A percentile compares a stretch with the other conserved stretches of the same genome.
Conservation (phyloP, 257 asterid genomes). For the Jasminum sambac region DNA sequence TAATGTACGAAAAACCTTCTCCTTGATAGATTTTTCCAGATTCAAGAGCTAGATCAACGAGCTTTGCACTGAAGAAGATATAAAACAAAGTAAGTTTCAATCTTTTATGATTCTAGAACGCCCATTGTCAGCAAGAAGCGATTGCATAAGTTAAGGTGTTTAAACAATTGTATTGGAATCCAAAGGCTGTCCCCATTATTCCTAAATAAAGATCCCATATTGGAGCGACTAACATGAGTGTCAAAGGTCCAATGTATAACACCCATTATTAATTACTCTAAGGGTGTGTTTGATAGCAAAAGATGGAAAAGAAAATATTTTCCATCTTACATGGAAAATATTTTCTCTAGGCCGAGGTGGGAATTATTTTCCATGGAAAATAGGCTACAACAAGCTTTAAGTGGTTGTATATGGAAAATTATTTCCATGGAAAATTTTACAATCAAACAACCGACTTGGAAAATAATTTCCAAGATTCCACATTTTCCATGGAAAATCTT, state of each 20-base stretch:
- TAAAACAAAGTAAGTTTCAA: constrained; percentile 3
- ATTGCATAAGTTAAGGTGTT: not conserved
- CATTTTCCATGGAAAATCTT: too few species aligned
- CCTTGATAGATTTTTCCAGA: constrained; percentile 80
- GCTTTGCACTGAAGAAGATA: constrained; percentile 64
- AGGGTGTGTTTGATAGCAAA: too few species aligned
- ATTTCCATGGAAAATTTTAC: too few species aligned
- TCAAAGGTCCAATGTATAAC: not conserved
- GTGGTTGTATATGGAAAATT: too few species aligned
- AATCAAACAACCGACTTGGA: too few species aligned
- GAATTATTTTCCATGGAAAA: too few species aligned
- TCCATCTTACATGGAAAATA: too few species aligned
- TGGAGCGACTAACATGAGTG: not conserved
- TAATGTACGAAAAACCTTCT: constrained; percentile 73
- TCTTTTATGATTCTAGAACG: not conserved
- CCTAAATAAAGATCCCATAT: not conserved
- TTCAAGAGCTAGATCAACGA: constrained; percentile 88
- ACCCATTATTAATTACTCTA: not conserved
- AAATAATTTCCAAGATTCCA: too few species aligned
- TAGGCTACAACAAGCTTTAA: too few species aligned
- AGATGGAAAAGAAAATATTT: too few species aligned
- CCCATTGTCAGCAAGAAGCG: not conserved
- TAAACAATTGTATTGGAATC: not conserved
- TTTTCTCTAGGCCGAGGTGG: too few species aligned
- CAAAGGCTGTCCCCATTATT: not conserved